Evolutionary conservation across 495 filamentous ascomycete species (phyloP).

Genomic region (Penicillium roqueforti): DNA sequence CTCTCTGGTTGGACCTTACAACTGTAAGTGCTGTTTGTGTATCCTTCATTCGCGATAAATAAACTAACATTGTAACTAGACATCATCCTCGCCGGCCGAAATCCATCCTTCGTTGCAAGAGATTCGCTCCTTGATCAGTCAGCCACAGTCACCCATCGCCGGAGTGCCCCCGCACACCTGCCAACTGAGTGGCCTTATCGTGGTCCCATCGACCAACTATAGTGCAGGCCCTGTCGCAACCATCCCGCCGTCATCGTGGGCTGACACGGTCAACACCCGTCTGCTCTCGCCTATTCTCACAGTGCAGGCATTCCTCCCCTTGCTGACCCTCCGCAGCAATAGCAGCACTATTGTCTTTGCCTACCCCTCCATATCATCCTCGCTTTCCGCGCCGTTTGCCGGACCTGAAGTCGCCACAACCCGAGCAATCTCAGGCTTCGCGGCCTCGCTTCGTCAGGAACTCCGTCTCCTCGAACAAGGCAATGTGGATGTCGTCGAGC

Average conservation of each 20-base stretch:
- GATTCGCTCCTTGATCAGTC: constrained; percentile 55
- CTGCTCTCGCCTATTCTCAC: constrained; percentile 88
- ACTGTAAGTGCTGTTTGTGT: constrained; percentile 24
- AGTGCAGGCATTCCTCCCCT: constrained; percentile 79
- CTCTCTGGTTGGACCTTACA: constrained; percentile 80
- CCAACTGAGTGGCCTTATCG: constrained; percentile 68
- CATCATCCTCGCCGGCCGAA: constrained; percentile 53
- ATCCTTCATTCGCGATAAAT: too few species aligned
- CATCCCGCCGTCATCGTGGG: constrained; percentile 74
- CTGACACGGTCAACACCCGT: constrained; percentile 84
- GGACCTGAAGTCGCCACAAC: constrained; percentile 74
- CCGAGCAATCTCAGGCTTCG: constrained; percentile 76
- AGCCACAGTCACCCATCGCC: constrained; percentile 66
- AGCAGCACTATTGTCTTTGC: constrained; percentile 67
- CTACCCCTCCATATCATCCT: constrained; percentile 79
- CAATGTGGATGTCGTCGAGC: constrained; percentile 70
- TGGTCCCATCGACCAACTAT: constrained; percentile 60
- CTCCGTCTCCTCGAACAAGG: constrained; percentile 46
- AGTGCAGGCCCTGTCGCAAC: constrained; percentile 75
- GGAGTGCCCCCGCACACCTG: constrained; percentile 70
- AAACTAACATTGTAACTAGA: constrained; percentile 34
- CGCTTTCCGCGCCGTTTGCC: constrained; percentile 78
- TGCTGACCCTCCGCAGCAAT: constrained; percentile 54
- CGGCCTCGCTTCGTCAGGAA: constrained; percentile 69
- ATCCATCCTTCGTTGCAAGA: constrained; percentile 50